A percentile compares a stretch with the other conserved stretches of the same genome.
Conservation (phyloP, 2,329 filamentous ascomycete genomes). For the Diaporthe humulicola region DNA sequence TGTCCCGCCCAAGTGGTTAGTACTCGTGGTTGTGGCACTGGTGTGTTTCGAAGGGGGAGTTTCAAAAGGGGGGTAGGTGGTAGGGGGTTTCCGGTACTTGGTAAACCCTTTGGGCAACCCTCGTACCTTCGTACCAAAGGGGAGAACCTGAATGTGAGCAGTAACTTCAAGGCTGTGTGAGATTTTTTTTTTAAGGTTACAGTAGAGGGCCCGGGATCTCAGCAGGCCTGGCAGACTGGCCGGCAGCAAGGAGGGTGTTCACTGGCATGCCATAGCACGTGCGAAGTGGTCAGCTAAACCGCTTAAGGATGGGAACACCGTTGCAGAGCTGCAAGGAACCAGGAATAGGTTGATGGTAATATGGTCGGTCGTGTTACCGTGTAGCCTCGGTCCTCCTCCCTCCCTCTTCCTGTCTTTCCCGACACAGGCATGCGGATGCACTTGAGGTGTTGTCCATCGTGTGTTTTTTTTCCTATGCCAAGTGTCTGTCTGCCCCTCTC, state of each 20-base stretch:
- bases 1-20: too few species aligned
- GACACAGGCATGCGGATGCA: not conserved
- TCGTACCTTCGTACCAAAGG: not conserved
- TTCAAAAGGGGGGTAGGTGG: not conserved
- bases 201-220: not conserved
- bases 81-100: not conserved
- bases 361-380: too few species aligned
- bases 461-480: not conserved
- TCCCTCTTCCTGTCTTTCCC: not conserved
- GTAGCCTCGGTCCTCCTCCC: not conserved
- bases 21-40: not conserved
- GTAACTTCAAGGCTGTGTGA: not conserved
- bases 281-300: not conserved
- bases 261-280: slow-evolving; percentile 14
- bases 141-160: not conserved
- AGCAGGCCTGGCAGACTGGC: not conserved
- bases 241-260: not conserved
- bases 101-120: not conserved
- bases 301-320: not conserved
- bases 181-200: not conserved
- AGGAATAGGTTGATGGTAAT: slow-evolving; percentile 1
- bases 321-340: slow-evolving; percentile 2
- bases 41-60: slow-evolving; percentile 2
- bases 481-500: not conserved
- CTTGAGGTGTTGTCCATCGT: not conserved